These are phyloP conservation scores for Phytophthora fragariaefolia DNA, from an alignment of 352 stramenopile genomes.

Conservation along the genomic window DNA sequence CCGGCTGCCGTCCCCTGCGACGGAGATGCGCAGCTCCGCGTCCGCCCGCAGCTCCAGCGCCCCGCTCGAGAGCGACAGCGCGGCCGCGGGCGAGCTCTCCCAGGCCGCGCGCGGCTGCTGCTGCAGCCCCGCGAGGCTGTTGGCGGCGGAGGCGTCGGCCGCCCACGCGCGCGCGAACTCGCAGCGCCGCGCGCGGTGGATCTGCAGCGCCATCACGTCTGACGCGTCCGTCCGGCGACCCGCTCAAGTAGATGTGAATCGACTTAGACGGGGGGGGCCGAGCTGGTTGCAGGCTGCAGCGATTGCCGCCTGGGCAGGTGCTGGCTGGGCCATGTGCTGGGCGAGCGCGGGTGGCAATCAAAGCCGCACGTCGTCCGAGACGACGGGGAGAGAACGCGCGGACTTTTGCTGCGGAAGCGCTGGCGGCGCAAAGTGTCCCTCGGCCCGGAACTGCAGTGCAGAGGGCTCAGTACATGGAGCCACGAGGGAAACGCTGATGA, in stretches of 20 bases:
- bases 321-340: too few species aligned
- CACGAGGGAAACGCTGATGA: too few species aligned
- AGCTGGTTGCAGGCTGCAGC: too few species aligned
- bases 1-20: not conserved
- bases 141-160: constrained; percentile 15
- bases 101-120: constrained; percentile 22
- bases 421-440: too few species aligned
- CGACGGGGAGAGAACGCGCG: too few species aligned
- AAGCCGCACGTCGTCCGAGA: too few species aligned
- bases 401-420: too few species aligned
- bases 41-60: constrained; percentile 21
- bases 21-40: constrained; percentile 18
- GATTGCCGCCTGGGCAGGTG: not conserved
- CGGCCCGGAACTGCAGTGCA: too few species aligned
- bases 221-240: not conserved
- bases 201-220: constrained; percentile 21
- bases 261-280: too few species aligned
- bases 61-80: constrained; percentile 19
- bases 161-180: constrained; percentile 45
- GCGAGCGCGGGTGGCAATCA: too few species aligned
- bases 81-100: constrained; percentile 23
- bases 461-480: too few species aligned
- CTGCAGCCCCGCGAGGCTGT: constrained; percentile 28
- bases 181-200: constrained; percentile 47
- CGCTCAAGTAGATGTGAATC: too few species aligned